These are phyloP conservation scores for Brassica napus DNA, from an alignment of 345 rosid genomes.

Conservation along the genomic window DNA sequence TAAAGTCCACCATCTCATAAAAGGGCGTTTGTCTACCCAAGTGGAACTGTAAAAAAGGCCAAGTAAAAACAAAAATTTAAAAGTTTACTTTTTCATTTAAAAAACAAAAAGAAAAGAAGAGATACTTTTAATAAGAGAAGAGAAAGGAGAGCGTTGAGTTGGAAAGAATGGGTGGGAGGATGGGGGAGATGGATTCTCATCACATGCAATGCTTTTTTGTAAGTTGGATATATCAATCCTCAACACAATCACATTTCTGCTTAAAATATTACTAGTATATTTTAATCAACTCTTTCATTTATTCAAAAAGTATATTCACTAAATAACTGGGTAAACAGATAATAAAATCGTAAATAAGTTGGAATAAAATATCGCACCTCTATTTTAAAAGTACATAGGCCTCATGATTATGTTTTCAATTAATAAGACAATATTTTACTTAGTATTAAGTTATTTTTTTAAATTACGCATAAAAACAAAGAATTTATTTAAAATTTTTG, in stretches of 20 bases:
- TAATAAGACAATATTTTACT: background rate
- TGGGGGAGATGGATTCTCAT: conserved; percentile 43
- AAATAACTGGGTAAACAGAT: background rate
- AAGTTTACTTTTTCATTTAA: background rate
- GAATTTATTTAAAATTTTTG: background rate
- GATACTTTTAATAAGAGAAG: conserved; percentile 34
- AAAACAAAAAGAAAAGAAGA: conserved; percentile 28
- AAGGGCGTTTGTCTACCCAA: conserved; percentile 28
- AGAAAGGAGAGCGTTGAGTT: conserved; percentile 38
- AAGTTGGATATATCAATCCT: conserved; percentile 18
- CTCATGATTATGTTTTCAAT: background rate
- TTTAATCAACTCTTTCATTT: conserved; percentile 7
- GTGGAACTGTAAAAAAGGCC: conserved; percentile 34
- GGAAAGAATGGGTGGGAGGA: conserved; percentile 45
- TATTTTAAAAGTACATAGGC: background rate
- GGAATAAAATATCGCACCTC: background rate
- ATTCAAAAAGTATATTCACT: background rate
- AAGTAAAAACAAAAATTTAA: conserved; percentile 12
- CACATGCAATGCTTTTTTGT: conserved; percentile 36
- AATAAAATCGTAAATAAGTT: background rate
- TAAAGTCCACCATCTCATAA: conserved; percentile 31
- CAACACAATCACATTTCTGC: conserved; percentile 12
- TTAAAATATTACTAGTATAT: background rate
- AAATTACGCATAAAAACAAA: background rate
- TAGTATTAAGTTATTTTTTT: background rate